These are phyloP conservation scores for Apiotrichum laibachii DNA, from an alignment of 1,284 basidiomycete genomes.

Conservation along the genomic window DNA sequence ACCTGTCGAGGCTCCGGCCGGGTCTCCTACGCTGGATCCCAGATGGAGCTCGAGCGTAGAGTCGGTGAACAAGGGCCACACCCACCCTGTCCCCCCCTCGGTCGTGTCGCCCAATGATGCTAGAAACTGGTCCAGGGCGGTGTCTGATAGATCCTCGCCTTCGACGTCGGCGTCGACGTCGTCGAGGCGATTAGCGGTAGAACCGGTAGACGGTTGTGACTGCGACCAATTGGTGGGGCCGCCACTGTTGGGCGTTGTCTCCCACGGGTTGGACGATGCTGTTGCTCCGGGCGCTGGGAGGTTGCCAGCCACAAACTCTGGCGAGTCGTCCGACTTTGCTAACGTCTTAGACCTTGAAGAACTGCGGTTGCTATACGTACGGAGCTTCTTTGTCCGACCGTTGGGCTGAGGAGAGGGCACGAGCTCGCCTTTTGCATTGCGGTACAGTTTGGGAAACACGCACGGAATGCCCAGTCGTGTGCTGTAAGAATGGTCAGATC, in stretches of 20 bases:
- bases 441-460: constrained; percentile 27
- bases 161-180: constrained; percentile 8
- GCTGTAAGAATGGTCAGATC: constrained; percentile 5
- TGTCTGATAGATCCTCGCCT: constrained; percentile 14
- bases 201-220: constrained; percentile 4
- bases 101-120: constrained; percentile 14
- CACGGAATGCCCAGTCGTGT: constrained; percentile 24
- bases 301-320: not conserved
- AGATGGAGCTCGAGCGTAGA: constrained; percentile 21
- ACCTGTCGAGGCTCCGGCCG: not conserved
- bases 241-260: not conserved
- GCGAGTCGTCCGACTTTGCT: constrained; percentile 10
- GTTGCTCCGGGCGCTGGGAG: not conserved
- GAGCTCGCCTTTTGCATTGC: constrained; percentile 25
- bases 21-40: not conserved
- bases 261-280: constrained; percentile 13
- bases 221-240: constrained; percentile 1
- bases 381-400: constrained; percentile 23
- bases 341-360: not conserved
- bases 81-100: constrained; percentile 18
- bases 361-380: constrained; percentile 6
- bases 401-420: constrained; percentile 29
- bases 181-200: constrained; percentile 1
- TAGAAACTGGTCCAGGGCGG: constrained; percentile 21
- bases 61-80: constrained; percentile 20